Evolutionary conservation across 2,329 filamentous ascomycete species (phyloP), one percentile per base, ranked within the genome.

Genomic region (Verticillium alfalfae): DNA sequence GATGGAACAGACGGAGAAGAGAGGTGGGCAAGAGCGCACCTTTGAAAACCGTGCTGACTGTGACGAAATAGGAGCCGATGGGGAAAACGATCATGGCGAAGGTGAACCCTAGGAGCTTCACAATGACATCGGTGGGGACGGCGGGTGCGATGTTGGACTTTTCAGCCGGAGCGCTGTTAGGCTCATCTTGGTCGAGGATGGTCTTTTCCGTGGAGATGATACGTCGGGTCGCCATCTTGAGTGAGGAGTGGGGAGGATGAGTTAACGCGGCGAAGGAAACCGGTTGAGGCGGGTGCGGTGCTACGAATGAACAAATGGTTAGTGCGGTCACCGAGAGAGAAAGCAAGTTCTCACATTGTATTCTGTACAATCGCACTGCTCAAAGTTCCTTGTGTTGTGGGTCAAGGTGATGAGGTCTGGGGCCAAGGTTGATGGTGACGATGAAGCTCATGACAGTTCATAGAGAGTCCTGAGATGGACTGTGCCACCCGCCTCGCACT

Each of bases 71-170:
- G 52, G 90, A 92, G 49, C 91, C 88, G 68, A 99, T 92, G 15
- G 95, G 95, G 22, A 91, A 77, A 16, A 90, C 84, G 63, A 97
- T 84, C 94, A 99, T 98, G 72, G 93, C 93, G 45, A 93, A 80
- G 0, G 93, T 96, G 78, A 97, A 98, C 66, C 85, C 88, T 16
- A 98, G 83, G 22, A 99, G 87, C 78, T 98, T 99, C 71, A 88
- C 79, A 66, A 99, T 95, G 67, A 98, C 93, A 71, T 90, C 82
- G 92, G 83, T 81, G 60, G 93, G 92, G 57, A 97, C 92, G 26
- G 92, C 92, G 22, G 92, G 91, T n/a, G 88, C 78, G 66, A 90
- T 93, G 76, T 88, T 86, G 61, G 90, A 93, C 69, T 87, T 86
- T 67, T 83, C 79, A 62, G 76, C 72, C 37, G 78, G 72, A 56